Percentiles rank a stretch among this genome's conserved stretches.
phyloP scores from a whole-genome alignment of 768 basidiomycete species.

The Megacollybia marginata region DNA sequence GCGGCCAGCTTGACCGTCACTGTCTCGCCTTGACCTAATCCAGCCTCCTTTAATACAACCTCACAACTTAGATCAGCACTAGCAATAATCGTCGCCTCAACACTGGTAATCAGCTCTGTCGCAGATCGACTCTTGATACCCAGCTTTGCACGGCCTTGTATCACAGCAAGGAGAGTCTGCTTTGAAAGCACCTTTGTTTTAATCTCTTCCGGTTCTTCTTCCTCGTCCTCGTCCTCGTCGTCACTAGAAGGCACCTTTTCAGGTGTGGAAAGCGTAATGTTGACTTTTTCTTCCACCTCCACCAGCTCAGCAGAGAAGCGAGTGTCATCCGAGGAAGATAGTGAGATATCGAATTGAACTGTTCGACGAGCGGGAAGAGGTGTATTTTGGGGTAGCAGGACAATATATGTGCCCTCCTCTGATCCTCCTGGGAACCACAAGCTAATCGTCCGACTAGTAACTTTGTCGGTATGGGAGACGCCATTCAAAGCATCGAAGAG shows the following conservation, averaged over 20 bases:
- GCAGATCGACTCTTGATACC: constrained; percentile 20
- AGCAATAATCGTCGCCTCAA: no score
- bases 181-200: constrained; percentile 58
- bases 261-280: constrained; percentile 18
- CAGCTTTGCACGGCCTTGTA: constrained; percentile 33
- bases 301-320: constrained; percentile 63
- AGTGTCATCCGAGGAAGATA: constrained; percentile 27
- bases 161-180: constrained; percentile 38
- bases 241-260: constrained; percentile 48
- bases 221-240: constrained; percentile 50
- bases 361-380: constrained; percentile 60
- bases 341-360: constrained; percentile 49
- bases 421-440: constrained; percentile 51
- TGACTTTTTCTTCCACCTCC: constrained; percentile 67
- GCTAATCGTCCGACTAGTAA: constrained; percentile 58
- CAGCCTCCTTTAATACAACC: no score
- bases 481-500: constrained; percentile 30
- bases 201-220: constrained; percentile 53
- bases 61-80: no score
- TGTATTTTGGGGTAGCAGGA: constrained; percentile 63
- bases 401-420: constrained; percentile 45
- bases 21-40: no score
- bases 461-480: constrained; percentile 27
- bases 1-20: no score
- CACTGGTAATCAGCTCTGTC: no score